Percentiles rank a stretch among this genome's conserved stretches.
Evolutionary conservation across 1,139 yeast species (phyloP).

Genomic region (Candida sanyaensis): DNA sequence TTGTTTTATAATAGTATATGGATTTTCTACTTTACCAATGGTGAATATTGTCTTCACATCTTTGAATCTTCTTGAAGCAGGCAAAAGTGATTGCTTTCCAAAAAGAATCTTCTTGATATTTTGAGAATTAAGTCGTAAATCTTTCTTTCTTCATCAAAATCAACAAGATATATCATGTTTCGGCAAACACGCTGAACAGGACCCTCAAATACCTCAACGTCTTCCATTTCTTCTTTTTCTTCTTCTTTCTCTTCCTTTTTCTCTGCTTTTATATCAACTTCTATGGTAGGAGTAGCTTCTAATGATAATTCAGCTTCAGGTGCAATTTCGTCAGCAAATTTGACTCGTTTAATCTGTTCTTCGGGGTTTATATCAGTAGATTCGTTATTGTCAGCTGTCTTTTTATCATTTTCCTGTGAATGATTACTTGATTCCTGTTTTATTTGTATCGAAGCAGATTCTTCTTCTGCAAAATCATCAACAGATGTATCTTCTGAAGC

Average conservation of each 20-base stretch:
- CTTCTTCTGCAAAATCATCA: no score
- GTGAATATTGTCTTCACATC: conserved; percentile 57
- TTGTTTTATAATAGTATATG: conserved; percentile 34
- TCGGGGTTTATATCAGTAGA: conserved; percentile 9
- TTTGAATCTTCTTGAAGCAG: conserved; percentile 53
- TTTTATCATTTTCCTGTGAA: not conserved
- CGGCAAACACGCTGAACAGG: conserved; percentile 62
- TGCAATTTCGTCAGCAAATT: conserved; percentile 29
- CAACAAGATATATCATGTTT: conserved; percentile 49
- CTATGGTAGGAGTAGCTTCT: not conserved
- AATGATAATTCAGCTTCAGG: conserved; percentile 11
- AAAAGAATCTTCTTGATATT: conserved; percentile 50
- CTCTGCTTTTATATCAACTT: conserved; percentile 9
- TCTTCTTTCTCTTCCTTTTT: not conserved
- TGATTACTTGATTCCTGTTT: no score
- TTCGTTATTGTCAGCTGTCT: not conserved
- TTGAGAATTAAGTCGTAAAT: conserved; percentile 22
- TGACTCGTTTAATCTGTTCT: conserved; percentile 21
- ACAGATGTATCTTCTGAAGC: no score
- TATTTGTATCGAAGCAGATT: no score
- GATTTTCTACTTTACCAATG: conserved; percentile 46
- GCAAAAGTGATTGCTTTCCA: conserved; percentile 59
- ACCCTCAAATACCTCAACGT: conserved; percentile 51
- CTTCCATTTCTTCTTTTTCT: conserved; percentile 9
- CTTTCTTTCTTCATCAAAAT: conserved; percentile 38